Evolutionary conservation across 2,329 filamentous ascomycete species (phyloP).

Genomic region (Pseudovirgaria hyperparasitica): DNA sequence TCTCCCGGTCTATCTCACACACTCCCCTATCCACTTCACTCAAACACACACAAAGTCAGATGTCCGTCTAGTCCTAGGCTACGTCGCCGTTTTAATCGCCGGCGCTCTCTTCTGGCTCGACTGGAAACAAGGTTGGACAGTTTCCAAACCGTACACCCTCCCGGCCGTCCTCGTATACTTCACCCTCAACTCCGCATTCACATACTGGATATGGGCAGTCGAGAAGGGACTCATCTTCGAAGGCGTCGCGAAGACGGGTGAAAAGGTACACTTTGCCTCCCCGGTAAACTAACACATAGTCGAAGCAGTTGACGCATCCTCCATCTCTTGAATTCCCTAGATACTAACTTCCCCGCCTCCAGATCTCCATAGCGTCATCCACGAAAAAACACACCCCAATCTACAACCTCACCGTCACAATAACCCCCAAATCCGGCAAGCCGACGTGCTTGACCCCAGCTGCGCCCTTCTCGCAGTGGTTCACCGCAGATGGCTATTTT

Average conservation of each 20-base stretch:
- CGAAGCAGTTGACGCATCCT: not conserved
- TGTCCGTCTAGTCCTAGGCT: constrained; percentile 72
- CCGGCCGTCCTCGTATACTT: constrained; percentile 71
- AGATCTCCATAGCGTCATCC: constrained; percentile 62
- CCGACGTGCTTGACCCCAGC: constrained; percentile 40
- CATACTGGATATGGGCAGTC: constrained; percentile 71
- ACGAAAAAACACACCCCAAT: constrained; percentile 69
- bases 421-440: constrained; percentile 25
- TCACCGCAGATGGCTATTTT: constrained; percentile 59
- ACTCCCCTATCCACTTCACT: constrained; percentile 67
- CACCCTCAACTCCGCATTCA: constrained; percentile 62
- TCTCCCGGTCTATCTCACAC: constrained; percentile 84
- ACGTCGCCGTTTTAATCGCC: constrained; percentile 65
- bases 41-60: constrained; percentile 74
- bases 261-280: constrained; percentile 45
- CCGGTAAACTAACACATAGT: not conserved
- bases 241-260: constrained; percentile 55
- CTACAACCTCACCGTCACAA: constrained; percentile 61
- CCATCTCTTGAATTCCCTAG: not conserved
- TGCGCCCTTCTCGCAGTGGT: constrained; percentile 62
- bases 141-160: constrained; percentile 69
- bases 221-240: constrained; percentile 76
- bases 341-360: constrained; percentile 4
- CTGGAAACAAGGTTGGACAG: constrained; percentile 81
- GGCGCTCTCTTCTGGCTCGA: constrained; percentile 82